Percentiles rank a stretch among this genome's conserved stretches.
Conservation (phyloP, 2,329 filamentous ascomycete species). For the Fusarium humuli region DNA sequence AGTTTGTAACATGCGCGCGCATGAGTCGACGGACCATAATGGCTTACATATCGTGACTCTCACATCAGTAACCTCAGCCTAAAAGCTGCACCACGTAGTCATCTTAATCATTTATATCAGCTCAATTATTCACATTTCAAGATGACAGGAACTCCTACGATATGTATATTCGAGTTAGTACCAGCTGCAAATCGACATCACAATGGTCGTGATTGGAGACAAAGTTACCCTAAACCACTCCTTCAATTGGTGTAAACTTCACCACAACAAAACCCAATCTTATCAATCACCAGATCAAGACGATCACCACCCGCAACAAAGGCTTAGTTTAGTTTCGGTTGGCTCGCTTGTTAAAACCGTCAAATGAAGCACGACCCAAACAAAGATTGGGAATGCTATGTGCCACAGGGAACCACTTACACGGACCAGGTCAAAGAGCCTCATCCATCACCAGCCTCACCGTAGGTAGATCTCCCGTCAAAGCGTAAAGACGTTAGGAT, state of each 20-base stretch:
- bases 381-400: neutral
- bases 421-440: conserved; percentile 2
- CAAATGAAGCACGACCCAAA: conserved; percentile 22
- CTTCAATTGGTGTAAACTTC: too few relatives aligned
- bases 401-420: conserved; percentile 15
- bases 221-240: conserved; percentile 10
- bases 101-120: neutral
- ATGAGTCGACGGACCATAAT: too few relatives aligned
- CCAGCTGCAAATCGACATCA: neutral
- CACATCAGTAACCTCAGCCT: accelerated
- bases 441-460: conserved; percentile 24
- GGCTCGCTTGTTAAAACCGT: conserved; percentile 18
- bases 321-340: neutral
- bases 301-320: neutral
- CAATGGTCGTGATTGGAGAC: accelerated
- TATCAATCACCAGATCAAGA: neutral
- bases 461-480: conserved; percentile 17
- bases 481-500: conserved; percentile 16
- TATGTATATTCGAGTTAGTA: too few relatives aligned
- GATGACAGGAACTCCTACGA: neutral
- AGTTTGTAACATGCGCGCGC: neutral
- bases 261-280: neutral
- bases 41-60: neutral
- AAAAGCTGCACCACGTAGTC: too few relatives aligned
- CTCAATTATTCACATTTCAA: neutral